A percentile compares a stretch with the other conserved stretches of the same genome.
phyloP scores from a whole-genome alignment of 768 basidiomycete genomes.

The Neoboletus subvelutipes region DNA sequence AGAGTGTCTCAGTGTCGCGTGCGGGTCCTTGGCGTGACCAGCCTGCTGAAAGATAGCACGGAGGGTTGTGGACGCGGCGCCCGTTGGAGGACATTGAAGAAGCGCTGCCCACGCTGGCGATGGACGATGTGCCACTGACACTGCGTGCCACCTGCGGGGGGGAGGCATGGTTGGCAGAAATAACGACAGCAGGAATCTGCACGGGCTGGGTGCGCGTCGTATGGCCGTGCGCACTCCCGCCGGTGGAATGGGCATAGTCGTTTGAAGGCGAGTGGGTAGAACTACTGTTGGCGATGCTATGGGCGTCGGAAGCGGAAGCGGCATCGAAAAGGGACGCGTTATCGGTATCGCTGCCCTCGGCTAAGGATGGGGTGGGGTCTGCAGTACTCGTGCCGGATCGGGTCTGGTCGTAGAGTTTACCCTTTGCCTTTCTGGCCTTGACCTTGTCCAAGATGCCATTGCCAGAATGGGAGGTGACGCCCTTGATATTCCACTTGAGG shows the following conservation, averaged over 20 bases:
- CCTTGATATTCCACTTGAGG: constrained; percentile 71
- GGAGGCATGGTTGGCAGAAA: constrained; percentile 25
- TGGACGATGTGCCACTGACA: constrained; percentile 24
- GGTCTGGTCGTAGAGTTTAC: neutral
- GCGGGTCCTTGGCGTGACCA: constrained; percentile 22
- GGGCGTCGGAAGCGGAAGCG: constrained; percentile 26
- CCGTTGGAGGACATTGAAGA: constrained; percentile 22
- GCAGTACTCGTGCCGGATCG: neutral
- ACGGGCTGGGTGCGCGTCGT: constrained; percentile 1
- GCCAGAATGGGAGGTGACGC: constrained; percentile 42
- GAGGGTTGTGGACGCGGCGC: constrained; percentile 2
- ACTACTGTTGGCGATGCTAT: constrained; percentile 30
- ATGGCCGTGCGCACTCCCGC: neutral
- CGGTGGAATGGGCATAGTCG: constrained; percentile 9
- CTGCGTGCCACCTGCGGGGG: constrained; percentile 12
- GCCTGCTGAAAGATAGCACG: constrained; percentile 27
- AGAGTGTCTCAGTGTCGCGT: neutral
- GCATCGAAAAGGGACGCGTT: constrained; percentile 25
- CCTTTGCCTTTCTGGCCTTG: constrained; percentile 28
- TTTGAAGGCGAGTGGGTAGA: constrained; percentile 24
- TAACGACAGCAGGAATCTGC: constrained; percentile 28
- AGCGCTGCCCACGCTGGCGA: constrained; percentile 19
- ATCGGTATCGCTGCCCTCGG: constrained; percentile 26
- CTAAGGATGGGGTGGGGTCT: neutral
- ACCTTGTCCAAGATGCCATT: constrained; percentile 43